Evolutionary conservation across 495 filamentous ascomycete species (phyloP).

Genomic region (Ramalina intermedia): DNA sequence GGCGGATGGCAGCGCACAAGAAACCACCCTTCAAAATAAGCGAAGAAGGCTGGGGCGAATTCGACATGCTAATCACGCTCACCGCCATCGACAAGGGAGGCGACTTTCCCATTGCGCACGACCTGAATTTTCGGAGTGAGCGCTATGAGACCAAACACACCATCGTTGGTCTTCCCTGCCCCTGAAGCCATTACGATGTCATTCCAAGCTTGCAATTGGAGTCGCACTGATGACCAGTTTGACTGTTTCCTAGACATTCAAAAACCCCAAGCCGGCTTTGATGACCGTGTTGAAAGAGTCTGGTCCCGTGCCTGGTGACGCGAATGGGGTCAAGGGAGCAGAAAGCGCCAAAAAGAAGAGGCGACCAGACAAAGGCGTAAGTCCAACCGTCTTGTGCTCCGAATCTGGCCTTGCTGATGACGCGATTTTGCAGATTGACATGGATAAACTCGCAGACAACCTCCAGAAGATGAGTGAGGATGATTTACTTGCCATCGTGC

Average conservation of each 20-base stretch:
- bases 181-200: background rate
- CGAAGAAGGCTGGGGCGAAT: constrained; percentile 98
- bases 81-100: constrained; percentile 72
- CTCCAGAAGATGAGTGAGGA: constrained; percentile 74
- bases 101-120: constrained; percentile 66
- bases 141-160: constrained; percentile 74
- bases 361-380: constrained; percentile 50
- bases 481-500: constrained; percentile 84
- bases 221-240: background rate
- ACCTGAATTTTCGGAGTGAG: constrained; percentile 75
- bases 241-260: constrained; percentile 47
- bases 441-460: constrained; percentile 94
- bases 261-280: constrained; percentile 77
- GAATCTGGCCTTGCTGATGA: background rate
- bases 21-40: constrained; percentile 76
- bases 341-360: constrained; percentile 58
- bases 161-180: constrained; percentile 38
- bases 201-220: too few species aligned
- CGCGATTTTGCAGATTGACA: constrained; percentile 46
- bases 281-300: constrained; percentile 60
- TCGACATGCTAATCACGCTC: constrained; percentile 81
- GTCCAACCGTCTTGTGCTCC: constrained; percentile 6
- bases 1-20: constrained; percentile 45
- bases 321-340: constrained; percentile 42
- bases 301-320: constrained; percentile 68